Evolutionary conservation across 805 yeast genomes (phyloP), one percentile per base, ranked within the genome.

Genomic region (Candida andamanensis): DNA sequence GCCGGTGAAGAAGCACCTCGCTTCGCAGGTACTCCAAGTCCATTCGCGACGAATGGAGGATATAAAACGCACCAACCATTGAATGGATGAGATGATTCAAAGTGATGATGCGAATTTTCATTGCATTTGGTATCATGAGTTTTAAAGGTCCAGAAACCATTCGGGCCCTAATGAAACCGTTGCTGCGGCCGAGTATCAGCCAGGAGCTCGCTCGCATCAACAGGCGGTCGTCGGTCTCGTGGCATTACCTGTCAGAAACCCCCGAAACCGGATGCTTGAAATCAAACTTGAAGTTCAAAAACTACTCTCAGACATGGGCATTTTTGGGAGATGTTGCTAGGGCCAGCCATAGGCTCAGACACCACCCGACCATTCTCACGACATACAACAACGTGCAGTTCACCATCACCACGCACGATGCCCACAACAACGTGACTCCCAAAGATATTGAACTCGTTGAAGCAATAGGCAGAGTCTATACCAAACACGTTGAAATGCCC

Each of bases 341-440:
- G 56, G 56, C 76, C 31, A 68, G 83, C 0, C 82, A 80, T 47
- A 45, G 65, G 1, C 51, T 58, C 46, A 80, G 76, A 4, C 90
- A 83, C 45, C 94, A 83, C 50, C 90, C 92, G 0, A 76, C 77
- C 0, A 73, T 83, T 9, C 64, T 61, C 0, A 81, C 81, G 3
- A 69, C 76, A 0, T 83, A 81, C 46, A 83, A 76, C 39, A 56
- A 60, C 18, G 82, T 81, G 1, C 57, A 61, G 11, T 38, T 83
- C 3, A 58, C 61, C 16, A 50, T 81, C 23, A 72, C 78, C 2
- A 83, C 90, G 0, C 92, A 83, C 46, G 92, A 83, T 48, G 58
- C 66, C 1, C 63, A 58, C 1, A 54, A 58, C 15, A 71, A 72
- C 4, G 42, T 66, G 16, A 70, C 80, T n/a, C 70, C 69, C 14